Evolutionary conservation across 2,329 filamentous ascomycete species (phyloP).

Genomic region (Bipolaris bicolor): DNA sequence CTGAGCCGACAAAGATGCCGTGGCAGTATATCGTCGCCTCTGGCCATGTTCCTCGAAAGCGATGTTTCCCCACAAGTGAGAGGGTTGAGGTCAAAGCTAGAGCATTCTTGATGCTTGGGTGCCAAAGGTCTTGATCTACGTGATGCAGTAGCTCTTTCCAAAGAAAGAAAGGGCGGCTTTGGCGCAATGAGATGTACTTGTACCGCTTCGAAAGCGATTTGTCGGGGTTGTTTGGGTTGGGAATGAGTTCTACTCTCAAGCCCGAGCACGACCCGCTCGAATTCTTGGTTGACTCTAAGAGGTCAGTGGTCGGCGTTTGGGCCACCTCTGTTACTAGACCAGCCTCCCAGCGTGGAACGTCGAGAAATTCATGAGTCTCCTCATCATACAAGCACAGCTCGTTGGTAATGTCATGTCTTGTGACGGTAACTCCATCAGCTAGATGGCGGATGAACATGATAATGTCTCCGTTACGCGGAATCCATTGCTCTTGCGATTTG

Average conservation of each 20-base stretch:
- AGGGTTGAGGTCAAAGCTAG: conserved; percentile 60
- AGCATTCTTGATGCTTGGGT: conserved; percentile 62
- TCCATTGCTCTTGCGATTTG: conserved; percentile 55
- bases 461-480: conserved; percentile 63
- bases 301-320: conserved; percentile 53
- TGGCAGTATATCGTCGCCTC: conserved; percentile 59
- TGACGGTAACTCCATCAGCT: conserved; percentile 33
- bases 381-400: conserved; percentile 36
- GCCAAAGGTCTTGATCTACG: conserved; percentile 51
- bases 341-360: conserved; percentile 60
- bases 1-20: conserved; percentile 63
- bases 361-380: conserved; percentile 37
- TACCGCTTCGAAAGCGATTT: conserved; percentile 62
- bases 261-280: conserved; percentile 58
- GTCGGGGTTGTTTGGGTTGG: conserved; percentile 56
- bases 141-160: conserved; percentile 59
- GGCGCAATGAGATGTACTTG: conserved; percentile 61
- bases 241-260: conserved; percentile 63
- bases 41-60: conserved; percentile 62
- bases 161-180: conserved; percentile 61
- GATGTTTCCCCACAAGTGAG: conserved; percentile 59
- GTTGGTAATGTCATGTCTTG: conserved; percentile 30
- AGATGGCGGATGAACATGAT: conserved; percentile 59
- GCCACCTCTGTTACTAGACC: conserved; percentile 62
- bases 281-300: conserved; percentile 50